Base-by-base conservation (phyloP, 2,329 filamentous ascomycete genomes). In the Endothia cerciana region DNA sequence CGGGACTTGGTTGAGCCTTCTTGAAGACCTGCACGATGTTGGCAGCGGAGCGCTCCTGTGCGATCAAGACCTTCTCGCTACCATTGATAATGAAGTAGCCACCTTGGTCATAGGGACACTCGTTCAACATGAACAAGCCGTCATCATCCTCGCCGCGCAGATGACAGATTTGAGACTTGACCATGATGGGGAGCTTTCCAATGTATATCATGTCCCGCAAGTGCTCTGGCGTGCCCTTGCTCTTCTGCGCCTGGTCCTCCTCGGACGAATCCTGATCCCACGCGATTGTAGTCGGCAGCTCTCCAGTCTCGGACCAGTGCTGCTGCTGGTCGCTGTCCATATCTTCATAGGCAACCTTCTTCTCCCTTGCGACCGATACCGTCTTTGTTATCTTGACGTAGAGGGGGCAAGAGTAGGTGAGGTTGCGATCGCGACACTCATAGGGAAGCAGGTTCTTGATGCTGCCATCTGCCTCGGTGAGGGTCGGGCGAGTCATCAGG, bases 41-140 rank as follows among this genome's bases (percentile, higher is more conserved):
- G 75, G 94, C 95, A 49, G 95, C 95, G 76, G 94, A 97, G 69
- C 95, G 91, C 79, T 99, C 95, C 77, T 99, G 95, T 1, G 95
- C 95, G 73, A 99, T 99, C 72, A 99, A 82, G 28, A 99, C 95
- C 84, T 99, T 99, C 77, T 99, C 95, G 78, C 92, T 97, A 53
- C 95, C 95, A 80, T 99, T 99, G 84, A 99, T 99, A 73, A 99
- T 93, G 75, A 99, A 99, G 79, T 99, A 99, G 71, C 95, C 95
- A 71, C 95, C 95, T 75, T 97, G 95, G 74, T 99, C 95, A 77
- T 97, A 99, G 0, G 95, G 95, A 72, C 95, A 99, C 79, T 99
- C 95, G 75, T 97, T 97, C 78, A 96, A 89, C 57, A 91, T 85
- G 76, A 97, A 98, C 1, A 99, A 84, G 60, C 92, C 90, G 62